These are phyloP conservation scores for Prunus mume DNA, from an alignment of 306 rosid genomes.

Conservation along the genomic window DNA sequence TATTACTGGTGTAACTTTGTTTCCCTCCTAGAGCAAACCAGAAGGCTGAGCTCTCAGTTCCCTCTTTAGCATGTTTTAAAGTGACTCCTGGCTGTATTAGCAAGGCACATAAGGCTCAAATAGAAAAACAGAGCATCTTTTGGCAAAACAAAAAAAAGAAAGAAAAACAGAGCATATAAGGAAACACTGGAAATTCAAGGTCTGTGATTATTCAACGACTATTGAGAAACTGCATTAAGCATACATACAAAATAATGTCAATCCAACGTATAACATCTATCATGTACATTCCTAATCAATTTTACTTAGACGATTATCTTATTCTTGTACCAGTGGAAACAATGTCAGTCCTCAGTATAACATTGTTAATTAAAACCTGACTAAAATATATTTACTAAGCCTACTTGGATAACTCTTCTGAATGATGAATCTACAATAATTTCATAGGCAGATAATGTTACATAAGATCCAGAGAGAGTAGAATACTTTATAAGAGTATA, in stretches of 20 bases:
- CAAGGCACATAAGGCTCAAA: conserved; percentile 24
- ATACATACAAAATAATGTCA: neutral
- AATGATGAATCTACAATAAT: conserved; percentile 9
- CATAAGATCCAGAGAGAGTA: conserved; percentile 1
- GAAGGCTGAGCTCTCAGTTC: conserved; percentile 96
- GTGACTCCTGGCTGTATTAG: conserved; percentile 81
- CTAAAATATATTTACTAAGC: conserved; percentile 10
- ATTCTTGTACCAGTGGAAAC: neutral
- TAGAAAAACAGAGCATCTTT: conserved; percentile 12
- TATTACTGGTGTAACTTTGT: conserved; percentile 75
- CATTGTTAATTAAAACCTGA: neutral
- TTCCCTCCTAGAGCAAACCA: conserved; percentile 97
- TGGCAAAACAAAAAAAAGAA: neutral
- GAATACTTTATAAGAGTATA: conserved; percentile 15
- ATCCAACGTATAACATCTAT: neutral
- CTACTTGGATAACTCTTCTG: conserved; percentile 7
- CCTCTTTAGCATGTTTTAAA: conserved; percentile 90
- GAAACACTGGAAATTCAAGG: conserved; percentile 11
- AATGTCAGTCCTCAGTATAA: neutral
- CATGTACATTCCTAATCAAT: neutral
- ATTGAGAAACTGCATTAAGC: neutral
- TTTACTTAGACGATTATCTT: neutral
- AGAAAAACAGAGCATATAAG: neutral
- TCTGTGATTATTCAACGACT: neutral
- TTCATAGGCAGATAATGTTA: conserved; percentile 10